These are phyloP conservation scores for Coniochaeta hoffmannii DNA, from an alignment of 2,329 filamentous ascomycete genomes.

Conservation along the genomic window DNA sequence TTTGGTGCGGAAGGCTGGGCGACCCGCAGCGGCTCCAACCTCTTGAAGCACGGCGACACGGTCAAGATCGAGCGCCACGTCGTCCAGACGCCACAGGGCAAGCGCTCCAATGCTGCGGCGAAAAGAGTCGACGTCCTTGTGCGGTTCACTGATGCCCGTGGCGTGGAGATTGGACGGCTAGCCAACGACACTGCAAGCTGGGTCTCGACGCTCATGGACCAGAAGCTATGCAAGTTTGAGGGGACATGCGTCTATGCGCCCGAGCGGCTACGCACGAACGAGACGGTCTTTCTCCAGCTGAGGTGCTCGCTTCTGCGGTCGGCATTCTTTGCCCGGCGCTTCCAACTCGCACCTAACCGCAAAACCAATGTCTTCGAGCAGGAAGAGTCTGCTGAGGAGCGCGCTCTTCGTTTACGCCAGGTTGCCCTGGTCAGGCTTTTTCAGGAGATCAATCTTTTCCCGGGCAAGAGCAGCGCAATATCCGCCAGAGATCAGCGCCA, in stretches of 20 bases:
- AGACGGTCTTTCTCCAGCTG: slow-evolving; percentile 89
- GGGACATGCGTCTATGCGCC: slow-evolving; percentile 85
- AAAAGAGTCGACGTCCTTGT: slow-evolving; percentile 80
- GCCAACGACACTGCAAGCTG: slow-evolving; percentile 83
- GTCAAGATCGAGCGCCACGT: slow-evolving; percentile 83
- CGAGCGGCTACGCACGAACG: slow-evolving; percentile 77
- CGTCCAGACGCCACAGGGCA: slow-evolving; percentile 49
- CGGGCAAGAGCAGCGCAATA: slow-evolving; percentile 64
- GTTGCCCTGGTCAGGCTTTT: slow-evolving; percentile 84
- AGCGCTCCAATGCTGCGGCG: slow-evolving; percentile 42
- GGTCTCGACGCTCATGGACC: slow-evolving; percentile 88
- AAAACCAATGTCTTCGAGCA: slow-evolving; percentile 72
- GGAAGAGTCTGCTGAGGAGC: slow-evolving; percentile 79
- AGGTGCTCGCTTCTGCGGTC: slow-evolving; percentile 66
- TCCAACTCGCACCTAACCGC: slow-evolving; percentile 61
- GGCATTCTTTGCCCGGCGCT: slow-evolving; percentile 61
- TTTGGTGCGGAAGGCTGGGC: slow-evolving; percentile 92
- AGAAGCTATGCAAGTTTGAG: slow-evolving; percentile 80
- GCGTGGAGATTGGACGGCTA: slow-evolving; percentile 78
- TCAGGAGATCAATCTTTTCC: slow-evolving; percentile 77
- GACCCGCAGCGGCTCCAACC: slow-evolving; percentile 68
- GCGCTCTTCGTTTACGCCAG: slow-evolving; percentile 73
- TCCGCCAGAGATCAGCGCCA: slow-evolving; percentile 76
- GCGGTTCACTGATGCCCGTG: slow-evolving; percentile 73
- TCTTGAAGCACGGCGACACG: slow-evolving; percentile 75